These are phyloP conservation scores for Exophiala sp. DNA, from an alignment of 2,329 filamentous ascomycete genomes.

Conservation along the genomic window DNA sequence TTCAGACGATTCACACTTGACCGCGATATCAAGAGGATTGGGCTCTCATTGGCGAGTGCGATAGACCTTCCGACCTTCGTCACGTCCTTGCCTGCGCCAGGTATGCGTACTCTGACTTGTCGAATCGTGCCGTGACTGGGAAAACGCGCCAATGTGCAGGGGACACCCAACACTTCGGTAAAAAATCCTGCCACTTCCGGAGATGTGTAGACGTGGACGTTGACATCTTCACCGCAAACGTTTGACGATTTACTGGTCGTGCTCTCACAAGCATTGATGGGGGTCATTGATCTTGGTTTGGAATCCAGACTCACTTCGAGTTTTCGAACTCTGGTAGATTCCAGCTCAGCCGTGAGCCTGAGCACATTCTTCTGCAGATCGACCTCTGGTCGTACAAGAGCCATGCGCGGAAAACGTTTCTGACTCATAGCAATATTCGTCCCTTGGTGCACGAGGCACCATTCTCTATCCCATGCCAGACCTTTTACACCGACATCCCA, in stretches of 20 bases:
- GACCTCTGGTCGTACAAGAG: conserved; percentile 70
- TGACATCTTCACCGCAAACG: conserved; percentile 79
- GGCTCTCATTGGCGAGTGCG: conserved; percentile 86
- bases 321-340: conserved; percentile 32
- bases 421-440: conserved; percentile 83
- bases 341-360: conserved; percentile 49
- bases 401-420: conserved; percentile 85
- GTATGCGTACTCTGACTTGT: conserved; percentile 37
- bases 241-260: conserved; percentile 52
- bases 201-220: conserved; percentile 67
- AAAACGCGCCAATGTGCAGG: conserved; percentile 81
- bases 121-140: conserved; percentile 51
- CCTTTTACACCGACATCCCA: conserved; percentile 84
- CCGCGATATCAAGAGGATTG: conserved; percentile 78
- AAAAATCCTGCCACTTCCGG: conserved; percentile 71
- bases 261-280: conserved; percentile 30
- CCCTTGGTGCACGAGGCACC: conserved; percentile 86
- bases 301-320: conserved; percentile 56
- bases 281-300: conserved; percentile 38
- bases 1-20: conserved; percentile 79
- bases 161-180: conserved; percentile 67
- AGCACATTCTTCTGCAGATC: conserved; percentile 68
- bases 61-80: conserved; percentile 53
- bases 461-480: conserved; percentile 90
- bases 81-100: conserved; percentile 56